Conservation (phyloP, 2,329 filamentous ascomycete genomes). For the Pseudofabraea citricarpa region DNA sequence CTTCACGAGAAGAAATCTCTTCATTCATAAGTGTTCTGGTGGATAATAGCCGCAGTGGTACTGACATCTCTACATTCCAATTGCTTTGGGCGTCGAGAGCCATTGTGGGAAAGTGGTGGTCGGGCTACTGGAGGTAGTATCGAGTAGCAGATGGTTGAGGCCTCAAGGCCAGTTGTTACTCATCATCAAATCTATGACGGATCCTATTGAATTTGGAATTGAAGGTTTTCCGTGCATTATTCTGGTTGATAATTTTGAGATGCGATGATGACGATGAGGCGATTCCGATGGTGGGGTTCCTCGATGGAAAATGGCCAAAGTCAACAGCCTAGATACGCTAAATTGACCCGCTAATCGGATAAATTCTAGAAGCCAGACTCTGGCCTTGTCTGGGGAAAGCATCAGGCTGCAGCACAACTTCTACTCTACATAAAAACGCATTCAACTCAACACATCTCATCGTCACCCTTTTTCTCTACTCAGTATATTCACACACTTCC, state of each 20-base stretch:
- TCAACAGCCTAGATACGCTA: not conserved
- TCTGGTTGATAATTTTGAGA: no score
- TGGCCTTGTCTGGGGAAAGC: not conserved
- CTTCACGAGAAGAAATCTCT: not conserved
- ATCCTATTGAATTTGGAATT: not conserved
- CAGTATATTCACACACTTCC: not conserved
- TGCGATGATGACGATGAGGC: not conserved
- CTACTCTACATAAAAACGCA: no score
- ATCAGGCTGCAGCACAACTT: not conserved
- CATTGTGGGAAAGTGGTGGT: slow-evolving; percentile 9
- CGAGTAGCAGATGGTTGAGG: not conserved
- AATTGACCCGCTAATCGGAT: not conserved
- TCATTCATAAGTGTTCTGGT: not conserved
- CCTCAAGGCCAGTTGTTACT: slow-evolving; percentile 1
- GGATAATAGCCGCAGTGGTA: not conserved
- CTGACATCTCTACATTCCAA: slow-evolving; percentile 26
- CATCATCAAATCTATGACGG: no score
- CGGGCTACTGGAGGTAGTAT: no score
- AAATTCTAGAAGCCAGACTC: no score
- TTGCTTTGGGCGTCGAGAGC: slow-evolving; percentile 27
- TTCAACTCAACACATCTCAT: no score
- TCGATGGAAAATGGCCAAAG: not conserved
- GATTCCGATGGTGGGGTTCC: not conserved
- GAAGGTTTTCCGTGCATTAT: no score
- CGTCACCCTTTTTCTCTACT: no score